Percentiles rank a stretch among this genome's conserved stretches.
Evolutionary conservation across 176 grass and related monocot species (phyloP).

Genomic region (Triticum dicoccoides): DNA sequence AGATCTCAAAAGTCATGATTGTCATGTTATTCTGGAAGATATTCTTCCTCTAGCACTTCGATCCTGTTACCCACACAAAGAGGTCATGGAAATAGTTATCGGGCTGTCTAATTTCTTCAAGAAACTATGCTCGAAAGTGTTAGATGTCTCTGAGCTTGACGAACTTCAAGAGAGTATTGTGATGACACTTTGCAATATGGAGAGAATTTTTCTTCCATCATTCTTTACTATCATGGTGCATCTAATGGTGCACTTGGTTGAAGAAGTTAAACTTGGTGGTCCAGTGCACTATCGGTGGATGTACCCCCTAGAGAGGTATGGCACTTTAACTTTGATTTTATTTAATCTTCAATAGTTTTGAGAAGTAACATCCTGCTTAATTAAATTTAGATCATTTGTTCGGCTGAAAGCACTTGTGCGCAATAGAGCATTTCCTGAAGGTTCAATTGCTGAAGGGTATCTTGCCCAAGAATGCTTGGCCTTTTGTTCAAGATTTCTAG

Average conservation of each 20-base stretch:
- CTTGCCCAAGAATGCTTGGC: slow-evolving; percentile 1
- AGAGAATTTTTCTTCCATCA: slow-evolving; percentile 14
- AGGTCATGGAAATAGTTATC: background rate
- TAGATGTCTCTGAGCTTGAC: background rate
- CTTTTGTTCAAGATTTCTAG: slow-evolving; percentile 24
- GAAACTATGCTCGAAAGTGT: too few relatives aligned
- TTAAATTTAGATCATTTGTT: background rate
- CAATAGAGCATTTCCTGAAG: slow-evolving; percentile 17
- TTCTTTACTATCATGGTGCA: slow-evolving; percentile 34
- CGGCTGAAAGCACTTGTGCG: slow-evolving; percentile 1
- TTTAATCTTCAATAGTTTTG: background rate
- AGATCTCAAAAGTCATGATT: slow-evolving; percentile 29
- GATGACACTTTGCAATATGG: slow-evolving; percentile 23
- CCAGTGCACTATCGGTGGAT: slow-evolving; percentile 29
- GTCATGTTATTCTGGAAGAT: slow-evolving; percentile 26
- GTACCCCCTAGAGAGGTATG: slow-evolving; percentile 36
- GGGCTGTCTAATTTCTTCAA: too few relatives aligned
- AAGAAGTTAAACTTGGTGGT: slow-evolving; percentile 24
- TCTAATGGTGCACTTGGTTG: slow-evolving; percentile 21
- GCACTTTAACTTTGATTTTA: background rate
- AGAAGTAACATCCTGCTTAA: background rate
- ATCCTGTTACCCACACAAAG: background rate
- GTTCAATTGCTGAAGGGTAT: slow-evolving; percentile 36
- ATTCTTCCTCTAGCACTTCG: slow-evolving; percentile 20
- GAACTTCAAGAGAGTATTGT: slow-evolving; percentile 9